Evolutionary conservation across 2,329 filamentous ascomycete genomes (phyloP).

Genomic region (Colletotrichum phormii): DNA sequence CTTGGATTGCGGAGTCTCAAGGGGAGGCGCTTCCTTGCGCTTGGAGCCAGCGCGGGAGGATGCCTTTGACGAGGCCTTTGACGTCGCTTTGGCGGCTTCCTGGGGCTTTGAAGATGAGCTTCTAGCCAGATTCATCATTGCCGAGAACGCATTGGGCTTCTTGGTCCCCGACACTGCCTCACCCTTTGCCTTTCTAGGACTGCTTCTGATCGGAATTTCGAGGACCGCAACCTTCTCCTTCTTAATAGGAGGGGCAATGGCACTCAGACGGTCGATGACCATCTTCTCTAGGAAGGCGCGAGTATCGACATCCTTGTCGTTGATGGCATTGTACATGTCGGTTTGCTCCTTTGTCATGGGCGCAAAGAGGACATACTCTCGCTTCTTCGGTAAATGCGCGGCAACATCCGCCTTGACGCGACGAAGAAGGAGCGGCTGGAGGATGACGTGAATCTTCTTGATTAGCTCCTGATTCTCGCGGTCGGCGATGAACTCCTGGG

Average conservation of each 20-base stretch:
- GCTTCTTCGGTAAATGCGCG: constrained; percentile 90
- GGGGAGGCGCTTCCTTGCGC: constrained; percentile 46
- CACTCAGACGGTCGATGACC: constrained; percentile 71
- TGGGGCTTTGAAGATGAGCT: constrained; percentile 39
- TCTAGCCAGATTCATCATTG: constrained; percentile 60
- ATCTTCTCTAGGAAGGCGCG: constrained; percentile 87
- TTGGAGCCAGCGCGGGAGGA: constrained; percentile 41
- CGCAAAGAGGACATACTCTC: constrained; percentile 95
- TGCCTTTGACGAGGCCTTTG: constrained; percentile 38
- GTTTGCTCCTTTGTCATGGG: constrained; percentile 92
- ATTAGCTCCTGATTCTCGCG: constrained; percentile 66
- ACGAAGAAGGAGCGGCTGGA: constrained; percentile 90
- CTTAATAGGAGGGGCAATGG: constrained; percentile 48
- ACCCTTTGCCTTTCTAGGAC: constrained; percentile 46
- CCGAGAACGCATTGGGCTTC: constrained; percentile 60
- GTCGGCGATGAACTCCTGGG: constrained; percentile 83
- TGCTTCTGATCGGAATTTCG: constrained; percentile 50
- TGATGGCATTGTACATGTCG: constrained; percentile 81
- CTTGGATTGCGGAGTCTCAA: constrained; percentile 64
- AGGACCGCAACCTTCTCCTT: constrained; percentile 42
- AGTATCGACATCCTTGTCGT: constrained; percentile 67
- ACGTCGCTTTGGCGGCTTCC: constrained; percentile 33
- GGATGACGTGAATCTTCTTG: constrained; percentile 88
- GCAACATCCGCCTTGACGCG: constrained; percentile 95
- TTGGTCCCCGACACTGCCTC: constrained; percentile 37